Evolutionary conservation across 768 basidiomycete species (phyloP).

Genomic region (Suillus subluteus): DNA sequence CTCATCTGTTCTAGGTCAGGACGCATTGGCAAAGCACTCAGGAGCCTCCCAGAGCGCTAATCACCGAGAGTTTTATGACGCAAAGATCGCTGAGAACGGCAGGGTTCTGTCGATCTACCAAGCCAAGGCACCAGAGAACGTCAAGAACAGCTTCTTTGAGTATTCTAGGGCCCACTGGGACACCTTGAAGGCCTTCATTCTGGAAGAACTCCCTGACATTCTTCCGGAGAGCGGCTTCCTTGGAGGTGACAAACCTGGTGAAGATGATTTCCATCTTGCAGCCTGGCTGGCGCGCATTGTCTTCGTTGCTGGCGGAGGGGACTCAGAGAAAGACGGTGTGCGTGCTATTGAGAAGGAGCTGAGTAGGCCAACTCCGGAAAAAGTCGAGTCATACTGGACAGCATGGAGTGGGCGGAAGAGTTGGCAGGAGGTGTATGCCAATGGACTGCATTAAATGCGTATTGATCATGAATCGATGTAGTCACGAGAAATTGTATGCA

Average conservation of each 20-base stretch:
- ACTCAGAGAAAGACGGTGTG: constrained; percentile 34
- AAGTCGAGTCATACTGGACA: constrained; percentile 45
- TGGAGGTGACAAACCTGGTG: constrained; percentile 49
- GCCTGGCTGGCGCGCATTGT: constrained; percentile 56
- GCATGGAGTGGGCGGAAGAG: constrained; percentile 50
- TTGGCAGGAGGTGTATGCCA: constrained; percentile 48
- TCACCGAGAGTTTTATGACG: constrained; percentile 48
- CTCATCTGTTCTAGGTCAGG: constrained; percentile 42
- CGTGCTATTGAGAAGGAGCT: constrained; percentile 44
- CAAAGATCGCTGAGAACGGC: constrained; percentile 45
- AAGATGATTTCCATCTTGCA: constrained; percentile 58
- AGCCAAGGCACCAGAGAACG: constrained; percentile 38
- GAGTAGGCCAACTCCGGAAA: constrained; percentile 39
- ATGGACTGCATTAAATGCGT: constrained; percentile 44
- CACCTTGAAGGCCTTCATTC: constrained; percentile 39
- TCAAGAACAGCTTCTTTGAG: constrained; percentile 43
- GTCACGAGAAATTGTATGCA: neutral
- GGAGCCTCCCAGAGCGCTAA: constrained; percentile 35
- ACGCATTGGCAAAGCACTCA: constrained; percentile 41
- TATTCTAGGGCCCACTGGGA: constrained; percentile 43
- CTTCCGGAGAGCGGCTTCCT: constrained; percentile 51
- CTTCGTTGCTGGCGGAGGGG: constrained; percentile 38
- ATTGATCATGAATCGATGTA: neutral
- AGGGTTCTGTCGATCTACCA: constrained; percentile 45
- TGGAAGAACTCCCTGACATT: constrained; percentile 41